A percentile compares a stretch with the other conserved stretches of the same genome.
These are phyloP conservation scores for Dictyostelium firmibasis DNA, from an alignment of 78 protist species.

Conservation along the genomic window DNA sequence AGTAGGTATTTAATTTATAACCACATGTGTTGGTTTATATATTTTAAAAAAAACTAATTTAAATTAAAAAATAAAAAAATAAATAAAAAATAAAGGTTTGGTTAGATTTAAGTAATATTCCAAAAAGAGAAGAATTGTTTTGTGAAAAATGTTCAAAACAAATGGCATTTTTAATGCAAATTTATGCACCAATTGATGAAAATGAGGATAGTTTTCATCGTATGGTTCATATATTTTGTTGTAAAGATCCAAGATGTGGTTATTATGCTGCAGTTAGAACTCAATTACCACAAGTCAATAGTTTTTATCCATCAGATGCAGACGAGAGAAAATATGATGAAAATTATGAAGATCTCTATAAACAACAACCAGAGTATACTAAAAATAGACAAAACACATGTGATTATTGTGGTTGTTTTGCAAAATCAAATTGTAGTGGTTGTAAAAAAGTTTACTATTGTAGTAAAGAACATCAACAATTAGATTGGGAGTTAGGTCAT, in stretches of 20 bases:
- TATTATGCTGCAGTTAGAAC: conserved; percentile 21
- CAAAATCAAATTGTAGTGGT: conserved; percentile 22
- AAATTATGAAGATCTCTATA: background rate
- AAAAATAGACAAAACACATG: conserved; percentile 18
- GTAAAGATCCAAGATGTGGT: conserved; percentile 4
- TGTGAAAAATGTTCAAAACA: conserved; percentile 47
- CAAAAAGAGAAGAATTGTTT: conserved; percentile 17
- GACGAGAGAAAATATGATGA: conserved; percentile 42
- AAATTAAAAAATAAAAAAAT: too few species aligned
- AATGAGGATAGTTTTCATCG: conserved; percentile 33
- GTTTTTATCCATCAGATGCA: conserved; percentile 14
- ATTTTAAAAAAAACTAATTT: too few species aligned
- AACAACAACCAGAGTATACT: background rate
- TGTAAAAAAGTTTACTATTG: conserved; percentile 57
- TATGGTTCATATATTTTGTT: conserved; percentile 31
- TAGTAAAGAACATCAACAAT: conserved; percentile 57
- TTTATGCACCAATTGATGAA: conserved; percentile 52
- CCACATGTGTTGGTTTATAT: too few species aligned
- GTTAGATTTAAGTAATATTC: conserved; percentile 52
- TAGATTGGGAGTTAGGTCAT: conserved; percentile 71
- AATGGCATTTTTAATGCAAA: conserved; percentile 55
- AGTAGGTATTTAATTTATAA: conserved; percentile 14
- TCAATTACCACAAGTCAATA: conserved; percentile 28
- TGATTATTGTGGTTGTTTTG: conserved; percentile 14
- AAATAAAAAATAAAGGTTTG: background rate